phyloP scores from a whole-genome alignment of 768 basidiomycete species.

The Lentinula aciculospora region DNA sequence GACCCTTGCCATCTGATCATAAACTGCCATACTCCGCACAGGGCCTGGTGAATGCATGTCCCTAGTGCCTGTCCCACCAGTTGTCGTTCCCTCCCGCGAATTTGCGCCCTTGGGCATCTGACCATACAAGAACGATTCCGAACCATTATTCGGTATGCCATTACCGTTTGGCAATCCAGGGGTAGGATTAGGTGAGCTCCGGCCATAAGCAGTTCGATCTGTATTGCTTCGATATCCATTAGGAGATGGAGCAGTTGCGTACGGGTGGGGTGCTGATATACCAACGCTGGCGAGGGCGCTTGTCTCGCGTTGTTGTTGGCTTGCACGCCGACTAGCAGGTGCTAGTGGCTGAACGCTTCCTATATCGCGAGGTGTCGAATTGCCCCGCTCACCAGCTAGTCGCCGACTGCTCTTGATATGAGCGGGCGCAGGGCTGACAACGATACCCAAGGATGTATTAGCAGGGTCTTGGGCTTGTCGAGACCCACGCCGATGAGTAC shows the following conservation, averaged over 20 bases:
- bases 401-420: constrained; percentile 57
- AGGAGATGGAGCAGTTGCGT: constrained; percentile 58
- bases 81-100: constrained; percentile 50
- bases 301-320: constrained; percentile 47
- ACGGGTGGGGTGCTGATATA: constrained; percentile 61
- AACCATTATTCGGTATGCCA: constrained; percentile 43
- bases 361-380: constrained; percentile 42
- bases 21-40: constrained; percentile 53
- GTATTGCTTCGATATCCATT: constrained; percentile 46
- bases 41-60: constrained; percentile 24
- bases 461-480: constrained; percentile 52
- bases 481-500: constrained; percentile 43
- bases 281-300: constrained; percentile 31
- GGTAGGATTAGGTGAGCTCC: constrained; percentile 44
- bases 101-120: constrained; percentile 35
- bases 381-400: constrained; percentile 38
- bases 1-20: constrained; percentile 56
- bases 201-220: constrained; percentile 41
- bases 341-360: constrained; percentile 65
- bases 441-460: constrained; percentile 51
- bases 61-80: constrained; percentile 32
- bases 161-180: constrained; percentile 17
- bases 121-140: constrained; percentile 68
- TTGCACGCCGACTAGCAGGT: constrained; percentile 60
- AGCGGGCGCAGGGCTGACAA: constrained; percentile 60